Percentiles rank a stretch among this genome's conserved stretches.
Evolutionary conservation across 257 asterid species (phyloP).

Genomic region (Nicotiana paniculata): DNA sequence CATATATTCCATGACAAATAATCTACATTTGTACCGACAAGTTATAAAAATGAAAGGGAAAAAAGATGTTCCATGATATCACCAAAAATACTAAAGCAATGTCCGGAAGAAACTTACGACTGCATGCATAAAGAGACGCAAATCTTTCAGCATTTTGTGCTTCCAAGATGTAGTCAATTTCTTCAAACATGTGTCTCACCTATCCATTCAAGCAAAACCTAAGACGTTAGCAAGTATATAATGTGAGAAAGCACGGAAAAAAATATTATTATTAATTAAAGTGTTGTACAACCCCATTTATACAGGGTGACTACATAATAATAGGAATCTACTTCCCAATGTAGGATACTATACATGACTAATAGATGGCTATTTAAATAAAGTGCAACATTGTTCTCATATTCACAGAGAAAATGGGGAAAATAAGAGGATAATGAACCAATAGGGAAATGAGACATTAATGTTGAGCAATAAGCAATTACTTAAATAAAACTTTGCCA

Average conservation of each 20-base stretch:
- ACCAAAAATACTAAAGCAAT: background rate
- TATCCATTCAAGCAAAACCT: constrained; percentile 36
- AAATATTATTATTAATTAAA: too few species aligned
- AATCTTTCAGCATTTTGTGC: constrained; percentile 97
- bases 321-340: too few species aligned
- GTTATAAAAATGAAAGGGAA: background rate
- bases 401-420: background rate
- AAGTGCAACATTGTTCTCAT: background rate
- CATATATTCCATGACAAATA: background rate
- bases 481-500: background rate
- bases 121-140: constrained; percentile 66
- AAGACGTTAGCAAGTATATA: constrained; percentile 14
- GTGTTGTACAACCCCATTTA: too few species aligned
- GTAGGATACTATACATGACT: too few species aligned
- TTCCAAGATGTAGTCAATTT: constrained; percentile 94
- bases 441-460: background rate
- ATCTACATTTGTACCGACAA: background rate
- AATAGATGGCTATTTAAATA: constrained; percentile 8
- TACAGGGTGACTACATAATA: too few species aligned
- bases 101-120: constrained; percentile 38
- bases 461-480: background rate
- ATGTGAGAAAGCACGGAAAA: too few species aligned
- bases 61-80: background rate
- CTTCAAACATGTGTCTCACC: constrained; percentile 98
- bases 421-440: background rate